Conservation (phyloP, 2,329 filamentous ascomycete genomes). For the Botrytis tulipae region DNA sequence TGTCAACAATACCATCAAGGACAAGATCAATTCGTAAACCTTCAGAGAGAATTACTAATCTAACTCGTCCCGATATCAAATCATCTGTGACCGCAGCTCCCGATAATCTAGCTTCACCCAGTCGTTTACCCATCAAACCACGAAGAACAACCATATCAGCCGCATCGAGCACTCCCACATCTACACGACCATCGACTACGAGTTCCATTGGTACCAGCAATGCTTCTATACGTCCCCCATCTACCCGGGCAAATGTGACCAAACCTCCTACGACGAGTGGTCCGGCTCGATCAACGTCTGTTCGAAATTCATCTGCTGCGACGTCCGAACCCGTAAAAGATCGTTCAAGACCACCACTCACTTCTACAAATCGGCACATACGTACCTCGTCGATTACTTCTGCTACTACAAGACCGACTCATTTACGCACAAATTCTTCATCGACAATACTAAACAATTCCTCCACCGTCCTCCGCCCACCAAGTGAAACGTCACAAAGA, state of each 20-base stretch:
- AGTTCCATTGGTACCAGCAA: constrained; percentile 28
- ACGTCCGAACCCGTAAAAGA: constrained; percentile 22
- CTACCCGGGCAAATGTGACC: constrained; percentile 27
- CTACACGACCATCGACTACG: constrained; percentile 29
- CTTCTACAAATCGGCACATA: constrained; percentile 30
- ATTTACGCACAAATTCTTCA: constrained; percentile 35
- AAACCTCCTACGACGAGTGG: constrained; percentile 27
- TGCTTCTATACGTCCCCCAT: constrained; percentile 32
- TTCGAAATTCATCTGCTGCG: constrained; percentile 21
- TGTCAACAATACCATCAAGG: constrained; percentile 32
- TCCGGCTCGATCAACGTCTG: constrained; percentile 32
- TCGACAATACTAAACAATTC: constrained; percentile 28
- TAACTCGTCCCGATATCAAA: constrained; percentile 17
- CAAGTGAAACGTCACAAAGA: constrained; percentile 21
- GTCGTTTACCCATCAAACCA: constrained; percentile 37
- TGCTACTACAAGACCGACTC: constrained; percentile 22
- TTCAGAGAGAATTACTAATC: constrained; percentile 23
- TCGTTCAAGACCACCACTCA: constrained; percentile 23
- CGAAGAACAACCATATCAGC: constrained; percentile 29
- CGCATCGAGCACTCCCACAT: constrained; percentile 3
- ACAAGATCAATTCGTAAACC: constrained; percentile 35
- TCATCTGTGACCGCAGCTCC: neutral
- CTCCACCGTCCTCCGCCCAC: constrained; percentile 28
- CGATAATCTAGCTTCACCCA: constrained; percentile 30
- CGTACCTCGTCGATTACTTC: constrained; percentile 30